Conservation (phyloP, 495 filamentous ascomycete species). For the Antarctomyces pellizariae region DNA sequence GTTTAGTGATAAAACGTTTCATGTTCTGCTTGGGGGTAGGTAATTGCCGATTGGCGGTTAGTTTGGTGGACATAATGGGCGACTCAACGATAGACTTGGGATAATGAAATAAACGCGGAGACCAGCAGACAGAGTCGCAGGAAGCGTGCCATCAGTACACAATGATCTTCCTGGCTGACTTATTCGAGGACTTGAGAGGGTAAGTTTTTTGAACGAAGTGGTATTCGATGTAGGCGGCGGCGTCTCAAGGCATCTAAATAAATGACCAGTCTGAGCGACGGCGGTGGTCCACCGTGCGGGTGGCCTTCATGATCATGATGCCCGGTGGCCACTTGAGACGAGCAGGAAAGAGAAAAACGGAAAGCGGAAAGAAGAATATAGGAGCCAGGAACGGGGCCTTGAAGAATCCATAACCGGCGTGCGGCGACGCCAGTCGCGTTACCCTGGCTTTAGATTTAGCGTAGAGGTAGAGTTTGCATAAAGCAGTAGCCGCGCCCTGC, state of each 20-base stretch:
- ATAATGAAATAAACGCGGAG: no score
- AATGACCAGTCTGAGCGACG: no score
- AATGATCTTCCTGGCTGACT: background rate
- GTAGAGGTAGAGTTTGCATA: constrained; percentile 4
- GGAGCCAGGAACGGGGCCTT: background rate
- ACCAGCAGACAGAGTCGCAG: no score
- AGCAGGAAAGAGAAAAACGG: background rate
- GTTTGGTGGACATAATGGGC: constrained; percentile 2
- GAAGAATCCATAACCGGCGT: background rate
- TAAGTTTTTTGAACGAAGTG: no score
- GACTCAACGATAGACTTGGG: no score
- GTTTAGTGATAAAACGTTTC: constrained; percentile 3
- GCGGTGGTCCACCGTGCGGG: no score
- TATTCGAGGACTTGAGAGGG: background rate
- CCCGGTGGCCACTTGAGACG: constrained; percentile 2
- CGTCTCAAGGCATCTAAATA: constrained; percentile 1
- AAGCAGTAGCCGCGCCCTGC: constrained; percentile 3
- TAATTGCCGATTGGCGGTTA: constrained; percentile 1
- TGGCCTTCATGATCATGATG: no score
- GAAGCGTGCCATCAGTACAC: no score
- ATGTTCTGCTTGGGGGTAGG: constrained; percentile 1
- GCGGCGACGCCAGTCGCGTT: background rate
- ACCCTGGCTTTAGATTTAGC: no score
- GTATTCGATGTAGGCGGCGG: background rate
- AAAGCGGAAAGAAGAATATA: constrained; percentile 1